A percentile compares a stretch with the other conserved stretches of the same genome.
Conservation (phyloP, 192 early-diverging fungal genomes). For the Entophlyctis luteolus region DNA sequence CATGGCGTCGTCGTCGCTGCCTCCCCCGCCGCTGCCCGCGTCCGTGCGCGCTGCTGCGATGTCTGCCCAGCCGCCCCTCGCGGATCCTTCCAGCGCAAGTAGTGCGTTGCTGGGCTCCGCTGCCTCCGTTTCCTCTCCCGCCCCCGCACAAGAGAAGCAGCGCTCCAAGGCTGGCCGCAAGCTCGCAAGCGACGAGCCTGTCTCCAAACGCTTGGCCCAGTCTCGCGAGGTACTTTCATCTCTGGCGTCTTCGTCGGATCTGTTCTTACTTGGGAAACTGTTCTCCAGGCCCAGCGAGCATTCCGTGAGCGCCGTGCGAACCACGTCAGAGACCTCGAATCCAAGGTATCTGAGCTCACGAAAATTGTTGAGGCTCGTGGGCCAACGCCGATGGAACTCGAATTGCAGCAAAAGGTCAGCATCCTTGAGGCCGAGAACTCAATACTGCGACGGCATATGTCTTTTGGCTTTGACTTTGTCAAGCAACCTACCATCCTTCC, state of each 20-base stretch:
- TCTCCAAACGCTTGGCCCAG: slow-evolving; percentile 48
- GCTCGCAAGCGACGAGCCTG: slow-evolving; percentile 36
- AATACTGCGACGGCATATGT: slow-evolving; percentile 17
- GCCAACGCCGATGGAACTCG: background rate
- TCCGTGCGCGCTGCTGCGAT: too few species aligned
- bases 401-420: background rate
- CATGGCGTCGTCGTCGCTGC: too few species aligned
- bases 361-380: background rate
- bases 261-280: background rate
- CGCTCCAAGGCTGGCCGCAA: slow-evolving; percentile 29
- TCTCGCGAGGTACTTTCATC: slow-evolving; percentile 45
- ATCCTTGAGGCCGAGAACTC: slow-evolving; percentile 6
- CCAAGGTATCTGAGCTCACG: slow-evolving; percentile 5
- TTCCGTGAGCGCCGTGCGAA: slow-evolving; percentile 21
- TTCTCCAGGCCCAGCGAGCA: background rate
- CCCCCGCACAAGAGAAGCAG: slow-evolving; percentile 5
- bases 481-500: background rate
- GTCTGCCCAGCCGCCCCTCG: too few species aligned
- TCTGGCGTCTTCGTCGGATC: slow-evolving; percentile 33
- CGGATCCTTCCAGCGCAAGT: too few species aligned
- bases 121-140: too few species aligned
- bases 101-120: too few species aligned
- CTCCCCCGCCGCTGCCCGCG: too few species aligned
- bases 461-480: slow-evolving; percentile 14
- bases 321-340: slow-evolving; percentile 16